Evolutionary conservation across 2,329 filamentous ascomycete species (phyloP), one percentile per base, ranked within the genome.

Genomic region (Rasamsonia emersonii): DNA sequence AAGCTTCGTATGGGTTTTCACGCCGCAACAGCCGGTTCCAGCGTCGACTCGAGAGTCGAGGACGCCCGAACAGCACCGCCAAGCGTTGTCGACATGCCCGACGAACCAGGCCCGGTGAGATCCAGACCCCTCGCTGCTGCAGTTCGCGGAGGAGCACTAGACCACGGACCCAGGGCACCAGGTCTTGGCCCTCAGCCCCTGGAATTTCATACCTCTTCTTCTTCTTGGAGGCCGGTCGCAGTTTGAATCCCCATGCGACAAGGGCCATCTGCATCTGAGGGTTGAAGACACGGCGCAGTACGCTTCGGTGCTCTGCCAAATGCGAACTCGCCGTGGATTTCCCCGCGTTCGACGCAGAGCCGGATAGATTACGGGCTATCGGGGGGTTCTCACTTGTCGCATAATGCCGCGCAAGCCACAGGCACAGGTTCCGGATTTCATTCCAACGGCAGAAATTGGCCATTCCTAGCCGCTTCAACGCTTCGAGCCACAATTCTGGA

Each of bases 401-500:
- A 32, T 71, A 70, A 33, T 56, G 56, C 7, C 46, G 46, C 5
- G 62, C 59, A 3, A 81, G 60, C 71, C 65, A 71, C 25, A 70
- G 43, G 9, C 67, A 59, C 16, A 77, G 56, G 14, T 62, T 62
- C 36, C 64, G 60, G 5, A 79, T 54, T 18, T 72, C 68, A 9
- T 64, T 47, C 45, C 74, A 65, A 10, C 65, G 60, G 44, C 74
- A 65, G n/a, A 64, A 60, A 5, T 67, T 59, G 6, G 58, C 50
- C 70, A 75, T 78, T 3, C 76, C 77, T 27, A 73, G 65, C 17
- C 75, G 67, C 27, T 71, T 71, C 24, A 81, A 46, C 7, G 77
- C 58, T 46, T 79, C 74, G 28, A 58, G 53, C 77, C 77, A 82
- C 10, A 59, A 46, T 16, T 41, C 52, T 3, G 61, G 53, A 14